These are phyloP conservation scores for Microglena sp. DNA, from an alignment of 139 green algal genomes.

Conservation along the genomic window DNA sequence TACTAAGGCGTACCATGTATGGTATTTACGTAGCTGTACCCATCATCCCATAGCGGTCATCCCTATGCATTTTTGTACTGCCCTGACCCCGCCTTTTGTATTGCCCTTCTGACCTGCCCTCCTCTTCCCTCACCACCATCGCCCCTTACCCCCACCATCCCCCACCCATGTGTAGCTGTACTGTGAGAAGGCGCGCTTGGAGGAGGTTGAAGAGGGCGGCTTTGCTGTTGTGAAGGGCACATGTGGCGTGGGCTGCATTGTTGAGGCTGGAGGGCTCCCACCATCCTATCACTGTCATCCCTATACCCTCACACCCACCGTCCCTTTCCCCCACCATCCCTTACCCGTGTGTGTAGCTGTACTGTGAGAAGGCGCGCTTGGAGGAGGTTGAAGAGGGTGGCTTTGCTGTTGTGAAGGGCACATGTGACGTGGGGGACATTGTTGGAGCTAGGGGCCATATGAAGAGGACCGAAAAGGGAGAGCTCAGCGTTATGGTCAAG, in stretches of 20 bases:
- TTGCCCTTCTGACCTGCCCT: too few relatives aligned
- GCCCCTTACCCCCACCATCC: too few relatives aligned
- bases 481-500: slow-evolving; percentile 72
- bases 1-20: too few relatives aligned
- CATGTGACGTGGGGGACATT: slow-evolving; percentile 88
- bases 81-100: too few relatives aligned
- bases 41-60: too few relatives aligned
- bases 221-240: slow-evolving; percentile 70
- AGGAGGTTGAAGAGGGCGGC: slow-evolving; percentile 18
- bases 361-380: slow-evolving; percentile 66
- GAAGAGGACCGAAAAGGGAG: slow-evolving; percentile 90
- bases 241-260: slow-evolving; percentile 85
- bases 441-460: slow-evolving; percentile 62
- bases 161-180: slow-evolving; percentile 3
- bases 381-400: slow-evolving; percentile 41
- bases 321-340: too few relatives aligned
- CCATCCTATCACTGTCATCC: not conserved
- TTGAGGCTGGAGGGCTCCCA: slow-evolving; percentile 29
- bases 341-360: slow-evolving; percentile 43
- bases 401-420: slow-evolving; percentile 66
- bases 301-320: not conserved
- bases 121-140: too few relatives aligned
- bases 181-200: not conserved
- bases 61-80: too few relatives aligned
- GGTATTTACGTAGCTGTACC: too few relatives aligned